Evolutionary conservation across 2,329 filamentous ascomycete genomes (phyloP), one percentile per base, ranked within the genome.

Genomic region (Xylariales sp.): DNA sequence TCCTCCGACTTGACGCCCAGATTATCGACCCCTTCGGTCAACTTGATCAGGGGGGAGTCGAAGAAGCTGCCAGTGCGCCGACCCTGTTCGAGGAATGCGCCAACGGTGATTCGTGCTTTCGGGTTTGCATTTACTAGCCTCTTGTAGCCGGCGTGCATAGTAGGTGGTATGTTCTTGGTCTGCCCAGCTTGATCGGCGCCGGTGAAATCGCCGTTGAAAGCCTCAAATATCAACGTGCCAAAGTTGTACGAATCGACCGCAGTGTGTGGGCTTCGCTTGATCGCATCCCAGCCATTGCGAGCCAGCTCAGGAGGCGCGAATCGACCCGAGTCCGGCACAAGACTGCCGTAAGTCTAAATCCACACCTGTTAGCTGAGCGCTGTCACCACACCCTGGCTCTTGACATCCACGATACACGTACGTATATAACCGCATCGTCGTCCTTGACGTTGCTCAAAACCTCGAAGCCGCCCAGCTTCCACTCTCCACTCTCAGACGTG

Each of bases 401-500:
- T n/a, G n/a, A n/a, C n/a, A n/a, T n/a, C n/a, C n/a, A n/a, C n/a
- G n/a, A n/a, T n/a, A n/a, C n/a, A 14, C 30, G 5, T 33, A 33
- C 30, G 81, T 93, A 96, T 55, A 98, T 90, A 33, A 95, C 73
- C 8, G 90, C 88, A 51, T 97, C 88, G 44, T 97, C 90, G 40
- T 97, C 93, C 54, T 96, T 97, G 66, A 97, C 83, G 25, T 85
- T 96, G 64, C 90, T 97, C 42, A 97, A 63, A 5, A 95, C 77
- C 49, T 98, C 93, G 50, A 98, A 95, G 1, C 93, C 93, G 15
- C 85, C 90, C 2, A 98, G 69, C 56, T 94, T 97, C 93, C 93
- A 98, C 65, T 98, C 93, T 41, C 93, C 93, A 55, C 93, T 96
- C 57, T 97, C 91, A 43, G 88, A 89, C 4, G 88, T 93, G 62